Percentiles rank a stretch among this genome's conserved stretches.
Evolutionary conservation across 2,329 filamentous ascomycete species (phyloP).

Genomic region (Cryoendolithus antarcticus): DNA sequence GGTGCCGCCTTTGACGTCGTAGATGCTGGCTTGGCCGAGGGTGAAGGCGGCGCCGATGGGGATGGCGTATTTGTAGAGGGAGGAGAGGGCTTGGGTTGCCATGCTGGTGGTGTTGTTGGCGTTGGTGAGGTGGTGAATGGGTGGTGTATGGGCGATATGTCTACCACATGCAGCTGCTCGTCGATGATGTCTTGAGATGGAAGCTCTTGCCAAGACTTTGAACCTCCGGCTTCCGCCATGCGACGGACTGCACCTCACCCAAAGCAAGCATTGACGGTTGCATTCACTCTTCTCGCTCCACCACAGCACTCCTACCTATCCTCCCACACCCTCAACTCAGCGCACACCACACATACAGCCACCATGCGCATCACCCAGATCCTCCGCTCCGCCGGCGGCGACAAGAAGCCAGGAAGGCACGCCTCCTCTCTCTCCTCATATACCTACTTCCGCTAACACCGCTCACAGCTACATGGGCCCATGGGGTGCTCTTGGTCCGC

Average conservation of each 20-base stretch:
- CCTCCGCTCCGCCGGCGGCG: slow-evolving; percentile 25
- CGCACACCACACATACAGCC: slow-evolving; percentile 6
- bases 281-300: too few species aligned
- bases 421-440: slow-evolving; percentile 11
- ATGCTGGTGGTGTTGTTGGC: slow-evolving; percentile 10
- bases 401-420: slow-evolving; percentile 30
- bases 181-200: slow-evolving; percentile 8
- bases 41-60: slow-evolving; percentile 58
- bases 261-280: too few species aligned
- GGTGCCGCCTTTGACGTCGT: slow-evolving; percentile 91
- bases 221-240: too few species aligned
- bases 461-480: slow-evolving; percentile 53
- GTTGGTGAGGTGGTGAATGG: background rate
- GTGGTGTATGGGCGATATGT: background rate
- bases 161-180: slow-evolving; percentile 1
- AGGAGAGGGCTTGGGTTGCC: slow-evolving; percentile 41
- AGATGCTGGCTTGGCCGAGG: slow-evolving; percentile 67
- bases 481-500: slow-evolving; percentile 65
- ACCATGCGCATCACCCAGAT: slow-evolving; percentile 27
- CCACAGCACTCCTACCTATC: too few species aligned
- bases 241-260: too few species aligned
- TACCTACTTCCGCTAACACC: background rate
- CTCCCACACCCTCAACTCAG: too few species aligned
- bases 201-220: too few species aligned
- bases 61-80: slow-evolving; percentile 57